phyloP scores from a whole-genome alignment of 1,139 yeast species.

The Groenewaldozyma sp. region DNA sequence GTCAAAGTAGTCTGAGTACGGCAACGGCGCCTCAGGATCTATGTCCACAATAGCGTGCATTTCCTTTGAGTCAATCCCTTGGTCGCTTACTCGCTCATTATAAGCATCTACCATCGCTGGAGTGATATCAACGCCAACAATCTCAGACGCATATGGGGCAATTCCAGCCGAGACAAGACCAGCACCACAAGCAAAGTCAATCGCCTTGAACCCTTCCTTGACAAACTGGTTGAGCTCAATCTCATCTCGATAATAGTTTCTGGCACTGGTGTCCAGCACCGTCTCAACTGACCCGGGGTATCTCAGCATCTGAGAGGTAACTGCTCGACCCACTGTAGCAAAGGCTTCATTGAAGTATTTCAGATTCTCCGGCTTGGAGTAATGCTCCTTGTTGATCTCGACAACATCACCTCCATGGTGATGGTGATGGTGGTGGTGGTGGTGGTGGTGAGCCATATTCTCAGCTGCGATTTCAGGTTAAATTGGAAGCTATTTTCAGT shows the following conservation, averaged over 20 bases:
- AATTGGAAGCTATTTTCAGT: no score
- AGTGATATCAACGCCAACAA: constrained; percentile 26
- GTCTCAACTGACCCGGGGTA: background rate
- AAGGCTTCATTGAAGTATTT: background rate
- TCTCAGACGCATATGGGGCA: constrained; percentile 18
- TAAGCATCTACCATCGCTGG: constrained; percentile 22
- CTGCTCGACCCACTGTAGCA: constrained; percentile 1
- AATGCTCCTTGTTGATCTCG: background rate
- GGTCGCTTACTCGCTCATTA: constrained; percentile 19
- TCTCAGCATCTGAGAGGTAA: background rate
- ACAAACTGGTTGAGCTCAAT: background rate
- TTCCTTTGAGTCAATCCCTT: constrained; percentile 17
- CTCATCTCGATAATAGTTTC: constrained; percentile 1
- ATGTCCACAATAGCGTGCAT: constrained; percentile 17
- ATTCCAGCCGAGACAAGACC: constrained; percentile 22
- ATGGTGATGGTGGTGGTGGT: background rate
- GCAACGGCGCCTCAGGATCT: constrained; percentile 6
- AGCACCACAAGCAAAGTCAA: constrained; percentile 29
- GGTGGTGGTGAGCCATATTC: background rate
- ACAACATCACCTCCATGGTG: background rate
- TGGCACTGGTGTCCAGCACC: background rate
- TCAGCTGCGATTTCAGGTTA: no score
- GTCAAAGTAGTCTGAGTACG: constrained; percentile 15
- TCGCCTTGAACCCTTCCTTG: constrained; percentile 9
- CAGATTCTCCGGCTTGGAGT: background rate